phyloP scores from a whole-genome alignment of 169 alveolate genomes.

The Plasmodium sp. region DNA sequence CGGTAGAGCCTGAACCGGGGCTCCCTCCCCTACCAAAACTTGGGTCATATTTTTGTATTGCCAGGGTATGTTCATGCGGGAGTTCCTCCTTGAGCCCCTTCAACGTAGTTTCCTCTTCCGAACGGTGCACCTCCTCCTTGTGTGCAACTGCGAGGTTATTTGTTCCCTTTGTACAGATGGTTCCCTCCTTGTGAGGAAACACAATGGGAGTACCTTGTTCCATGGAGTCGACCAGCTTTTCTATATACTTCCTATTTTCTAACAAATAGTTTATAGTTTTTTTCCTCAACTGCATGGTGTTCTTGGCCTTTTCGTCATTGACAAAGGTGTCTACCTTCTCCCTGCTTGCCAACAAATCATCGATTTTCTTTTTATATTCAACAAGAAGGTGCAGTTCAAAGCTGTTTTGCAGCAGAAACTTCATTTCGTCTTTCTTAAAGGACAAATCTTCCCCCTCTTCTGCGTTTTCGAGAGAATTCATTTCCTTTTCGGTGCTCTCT shows the following conservation, averaged over 20 bases:
- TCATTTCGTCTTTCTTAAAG: constrained; percentile 4
- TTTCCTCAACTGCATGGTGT: constrained; percentile 23
- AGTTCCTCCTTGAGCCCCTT: not conserved
- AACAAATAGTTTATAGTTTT: constrained; percentile 22
- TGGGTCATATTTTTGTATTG: not conserved
- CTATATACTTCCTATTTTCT: constrained; percentile 48
- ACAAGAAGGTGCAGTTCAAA: constrained; percentile 45
- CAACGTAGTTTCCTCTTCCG: not conserved
- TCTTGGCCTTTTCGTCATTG: constrained; percentile 5
- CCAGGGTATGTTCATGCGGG: not conserved
- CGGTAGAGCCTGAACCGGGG: not conserved
- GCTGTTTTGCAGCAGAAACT: constrained; percentile 22
- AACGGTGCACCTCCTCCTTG: not conserved
- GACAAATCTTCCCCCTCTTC: not conserved
- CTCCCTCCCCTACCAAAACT: not conserved
- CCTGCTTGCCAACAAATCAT: constrained; percentile 44
- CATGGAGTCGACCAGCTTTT: constrained; percentile 5
- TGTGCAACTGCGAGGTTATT: not conserved
- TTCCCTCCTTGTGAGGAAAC: not conserved
- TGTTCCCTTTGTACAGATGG: not conserved
- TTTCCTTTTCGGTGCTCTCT: constrained; percentile 6
- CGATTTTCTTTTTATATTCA: constrained; percentile 66
- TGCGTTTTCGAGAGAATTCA: not conserved
- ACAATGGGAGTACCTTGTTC: not conserved
- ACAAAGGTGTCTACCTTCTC: constrained; percentile 36